These are phyloP conservation scores for Paramecium caudatum DNA, from an alignment of 73 alveolate species.

Conservation along the genomic window DNA sequence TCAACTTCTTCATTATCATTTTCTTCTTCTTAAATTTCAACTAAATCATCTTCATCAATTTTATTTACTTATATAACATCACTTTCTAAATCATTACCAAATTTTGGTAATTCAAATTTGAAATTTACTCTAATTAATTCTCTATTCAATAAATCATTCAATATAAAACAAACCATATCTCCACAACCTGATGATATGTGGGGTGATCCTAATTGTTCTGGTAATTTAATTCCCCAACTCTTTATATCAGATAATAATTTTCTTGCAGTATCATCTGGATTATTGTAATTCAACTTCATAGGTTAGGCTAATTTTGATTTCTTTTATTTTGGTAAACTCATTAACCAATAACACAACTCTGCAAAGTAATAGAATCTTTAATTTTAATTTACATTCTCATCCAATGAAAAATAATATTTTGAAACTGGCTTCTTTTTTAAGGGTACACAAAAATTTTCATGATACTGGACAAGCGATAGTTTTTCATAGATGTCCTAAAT, in stretches of 20 bases:
- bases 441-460: slow-evolving; percentile 85
- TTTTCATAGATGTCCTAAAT: slow-evolving; percentile 97
- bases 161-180: slow-evolving; percentile 87
- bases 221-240: slow-evolving; percentile 80
- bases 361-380: slow-evolving; percentile 73
- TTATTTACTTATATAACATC: neutral
- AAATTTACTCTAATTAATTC: slow-evolving; percentile 91
- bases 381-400: slow-evolving; percentile 68
- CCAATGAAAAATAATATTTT: slow-evolving; percentile 86
- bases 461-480: slow-evolving; percentile 90
- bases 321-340: slow-evolving; percentile 80
- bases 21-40: neutral
- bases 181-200: slow-evolving; percentile 85
- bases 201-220: slow-evolving; percentile 74
- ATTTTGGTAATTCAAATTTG: slow-evolving; percentile 81
- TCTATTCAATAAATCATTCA: slow-evolving; percentile 89
- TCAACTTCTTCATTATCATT: slow-evolving; percentile 51
- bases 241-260: slow-evolving; percentile 78
- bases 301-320: slow-evolving; percentile 38
- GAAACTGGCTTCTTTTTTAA: slow-evolving; percentile 85
- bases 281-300: slow-evolving; percentile 36
- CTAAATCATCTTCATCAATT: slow-evolving; percentile 29
- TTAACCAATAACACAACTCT: slow-evolving; percentile 88
- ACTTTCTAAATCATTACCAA: slow-evolving; percentile 41
- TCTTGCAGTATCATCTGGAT: slow-evolving; percentile 77